These are phyloP conservation scores for Penicillium sp. DNA, from an alignment of 2,329 filamentous ascomycete genomes.

Conservation along the genomic window DNA sequence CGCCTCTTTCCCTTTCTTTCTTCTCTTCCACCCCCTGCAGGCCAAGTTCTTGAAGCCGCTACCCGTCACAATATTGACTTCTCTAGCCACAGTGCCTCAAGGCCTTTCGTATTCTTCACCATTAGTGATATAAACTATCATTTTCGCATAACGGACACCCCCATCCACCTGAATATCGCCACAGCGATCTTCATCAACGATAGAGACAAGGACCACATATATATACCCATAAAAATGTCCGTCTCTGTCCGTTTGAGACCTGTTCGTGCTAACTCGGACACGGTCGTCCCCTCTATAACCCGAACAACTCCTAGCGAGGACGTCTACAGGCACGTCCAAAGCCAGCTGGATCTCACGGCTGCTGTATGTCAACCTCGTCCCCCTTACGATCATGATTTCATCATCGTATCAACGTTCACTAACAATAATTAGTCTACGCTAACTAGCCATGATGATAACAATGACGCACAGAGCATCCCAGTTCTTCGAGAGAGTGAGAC, in stretches of 20 bases:
- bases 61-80: background rate
- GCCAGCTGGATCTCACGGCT: too few species aligned
- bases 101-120: background rate
- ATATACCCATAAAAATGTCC: background rate
- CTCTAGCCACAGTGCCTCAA: background rate
- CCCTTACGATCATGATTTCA: too few species aligned
- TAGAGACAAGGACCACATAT: background rate
- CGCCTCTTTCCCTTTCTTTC: background rate
- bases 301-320: background rate
- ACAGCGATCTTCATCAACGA: background rate
- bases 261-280: background rate
- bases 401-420: too few species aligned
- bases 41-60: background rate
- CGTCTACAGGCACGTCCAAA: too few species aligned
- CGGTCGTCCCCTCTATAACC: background rate
- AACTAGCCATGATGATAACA: too few species aligned
- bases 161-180: too few species aligned
- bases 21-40: background rate
- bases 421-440: too few species aligned
- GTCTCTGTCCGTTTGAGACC: background rate
- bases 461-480: too few species aligned
- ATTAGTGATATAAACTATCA: background rate
- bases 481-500: too few species aligned
- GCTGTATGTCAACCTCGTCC: too few species aligned
- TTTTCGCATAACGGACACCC: background rate